These are phyloP conservation scores for Suillus cothurnatus DNA, from an alignment of 768 basidiomycete genomes.

Conservation along the genomic window DNA sequence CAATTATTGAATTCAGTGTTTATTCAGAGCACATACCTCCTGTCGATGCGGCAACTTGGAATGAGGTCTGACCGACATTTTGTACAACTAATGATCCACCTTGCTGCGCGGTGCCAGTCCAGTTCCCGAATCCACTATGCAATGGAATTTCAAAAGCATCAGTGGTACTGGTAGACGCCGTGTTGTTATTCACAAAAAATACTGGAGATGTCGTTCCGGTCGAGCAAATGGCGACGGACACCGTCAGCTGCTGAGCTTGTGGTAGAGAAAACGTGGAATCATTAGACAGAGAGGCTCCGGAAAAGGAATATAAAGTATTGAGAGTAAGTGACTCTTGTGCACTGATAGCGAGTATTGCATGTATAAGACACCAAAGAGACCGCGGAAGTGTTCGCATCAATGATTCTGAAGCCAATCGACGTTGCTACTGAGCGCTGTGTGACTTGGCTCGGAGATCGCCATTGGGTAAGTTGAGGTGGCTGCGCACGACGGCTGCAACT, in stretches of 20 bases:
- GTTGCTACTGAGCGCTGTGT: neutral
- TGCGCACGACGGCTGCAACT: neutral
- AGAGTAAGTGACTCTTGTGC: slow-evolving; percentile 34
- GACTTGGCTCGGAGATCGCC: neutral
- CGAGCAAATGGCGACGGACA: slow-evolving; percentile 55
- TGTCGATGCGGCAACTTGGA: slow-evolving; percentile 61
- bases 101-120: slow-evolving; percentile 45
- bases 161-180: slow-evolving; percentile 25
- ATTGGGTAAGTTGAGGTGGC: neutral
- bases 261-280: slow-evolving; percentile 46
- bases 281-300: slow-evolving; percentile 30
- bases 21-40: slow-evolving; percentile 31
- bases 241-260: slow-evolving; percentile 37
- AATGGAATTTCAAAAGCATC: slow-evolving; percentile 52
- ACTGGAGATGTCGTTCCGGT: slow-evolving; percentile 38
- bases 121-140: slow-evolving; percentile 51
- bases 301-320: slow-evolving; percentile 39
- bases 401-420: neutral
- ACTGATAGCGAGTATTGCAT: slow-evolving; percentile 10
- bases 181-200: slow-evolving; percentile 60
- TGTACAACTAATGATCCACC: slow-evolving; percentile 59
- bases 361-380: slow-evolving; percentile 10
- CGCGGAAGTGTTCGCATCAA: slow-evolving; percentile 6
- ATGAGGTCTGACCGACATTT: slow-evolving; percentile 41
- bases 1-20: neutral